Conservation (phyloP, 2,329 filamentous ascomycete genomes). For the Amesomyces nigricolor region DNA sequence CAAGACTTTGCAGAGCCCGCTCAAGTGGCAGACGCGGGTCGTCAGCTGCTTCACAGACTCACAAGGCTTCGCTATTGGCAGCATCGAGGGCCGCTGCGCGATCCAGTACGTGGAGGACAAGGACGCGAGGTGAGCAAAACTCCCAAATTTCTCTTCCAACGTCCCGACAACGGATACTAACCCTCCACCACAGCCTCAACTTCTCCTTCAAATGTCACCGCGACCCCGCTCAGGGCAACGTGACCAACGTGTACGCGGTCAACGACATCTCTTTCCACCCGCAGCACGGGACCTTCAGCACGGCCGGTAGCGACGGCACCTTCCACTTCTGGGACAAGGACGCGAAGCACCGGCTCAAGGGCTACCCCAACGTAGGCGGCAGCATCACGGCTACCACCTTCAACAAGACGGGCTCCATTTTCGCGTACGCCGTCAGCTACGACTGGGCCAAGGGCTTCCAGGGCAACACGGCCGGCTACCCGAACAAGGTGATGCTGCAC, state of each 20-base stretch:
- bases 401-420: constrained; percentile 76
- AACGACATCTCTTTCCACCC: constrained; percentile 99
- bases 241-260: constrained; percentile 87
- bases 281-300: constrained; percentile 95
- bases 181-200: constrained; percentile 58
- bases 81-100: constrained; percentile 92
- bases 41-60: constrained; percentile 93
- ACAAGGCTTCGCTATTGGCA: constrained; percentile 87
- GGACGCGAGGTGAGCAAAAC: constrained; percentile 58
- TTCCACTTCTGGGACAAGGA: constrained; percentile 98
- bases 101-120: constrained; percentile 99
- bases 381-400: constrained; percentile 91
- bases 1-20: constrained; percentile 90
- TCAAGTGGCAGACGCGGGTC: constrained; percentile 97
- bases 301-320: constrained; percentile 88
- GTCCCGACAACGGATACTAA: neutral
- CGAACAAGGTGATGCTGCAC: constrained; percentile 82
- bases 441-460: constrained; percentile 98
- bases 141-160: neutral
- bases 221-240: constrained; percentile 66
- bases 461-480: constrained; percentile 67
- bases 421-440: constrained; percentile 87
- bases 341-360: constrained; percentile 82
- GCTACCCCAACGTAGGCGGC: constrained; percentile 77
- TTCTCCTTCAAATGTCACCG: constrained; percentile 99